phyloP scores from a whole-genome alignment of 768 basidiomycete genomes.

The Lactarius evosmus region DNA sequence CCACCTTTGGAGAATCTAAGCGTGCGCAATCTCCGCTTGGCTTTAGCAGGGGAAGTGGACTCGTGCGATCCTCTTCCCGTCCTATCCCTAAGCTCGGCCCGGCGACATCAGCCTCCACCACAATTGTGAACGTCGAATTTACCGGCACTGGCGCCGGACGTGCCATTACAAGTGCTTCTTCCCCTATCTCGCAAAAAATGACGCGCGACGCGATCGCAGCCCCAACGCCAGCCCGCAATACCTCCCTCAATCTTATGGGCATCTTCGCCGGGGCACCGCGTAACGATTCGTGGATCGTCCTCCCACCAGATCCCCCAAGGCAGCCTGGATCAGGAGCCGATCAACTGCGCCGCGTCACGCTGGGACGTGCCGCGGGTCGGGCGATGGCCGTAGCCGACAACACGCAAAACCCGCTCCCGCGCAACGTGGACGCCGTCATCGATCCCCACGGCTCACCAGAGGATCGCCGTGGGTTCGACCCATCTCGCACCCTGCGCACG shows the following conservation, averaged over 20 bases:
- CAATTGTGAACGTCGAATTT: conserved; percentile 96
- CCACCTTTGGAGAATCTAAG: conserved; percentile 34
- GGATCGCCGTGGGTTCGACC: conserved; percentile 42
- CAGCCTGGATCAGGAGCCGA: conserved; percentile 6
- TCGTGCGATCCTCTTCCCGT: conserved; percentile 38
- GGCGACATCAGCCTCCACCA: conserved; percentile 81
- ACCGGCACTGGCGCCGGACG: conserved; percentile 65
- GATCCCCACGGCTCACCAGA: conserved; percentile 38
- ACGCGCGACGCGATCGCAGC: conserved; percentile 34
- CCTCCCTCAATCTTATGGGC: conserved; percentile 55
- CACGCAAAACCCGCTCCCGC: conserved; percentile 1
- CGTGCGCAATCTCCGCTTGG: conserved; percentile 30
- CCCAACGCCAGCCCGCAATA: conserved; percentile 24
- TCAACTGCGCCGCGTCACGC: conserved; percentile 20
- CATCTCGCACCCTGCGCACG: conserved; percentile 61
- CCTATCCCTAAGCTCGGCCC: conserved; percentile 78
- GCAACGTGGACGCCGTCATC: conserved; percentile 28
- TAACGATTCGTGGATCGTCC: conserved; percentile 70
- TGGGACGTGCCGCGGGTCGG: conserved; percentile 18
- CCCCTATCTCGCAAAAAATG: conserved; percentile 22
- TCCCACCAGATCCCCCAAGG: conserved; percentile 39
- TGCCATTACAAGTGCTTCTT: conserved; percentile 47
- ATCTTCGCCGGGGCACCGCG: conserved; percentile 91
- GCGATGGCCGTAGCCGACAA: not conserved
- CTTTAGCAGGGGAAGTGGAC: conserved; percentile 27